Percentiles rank a stretch among this genome's conserved stretches.
Conservation (phyloP, 2,329 filamentous ascomycete species). For the Fusarium mundagurra region DNA sequence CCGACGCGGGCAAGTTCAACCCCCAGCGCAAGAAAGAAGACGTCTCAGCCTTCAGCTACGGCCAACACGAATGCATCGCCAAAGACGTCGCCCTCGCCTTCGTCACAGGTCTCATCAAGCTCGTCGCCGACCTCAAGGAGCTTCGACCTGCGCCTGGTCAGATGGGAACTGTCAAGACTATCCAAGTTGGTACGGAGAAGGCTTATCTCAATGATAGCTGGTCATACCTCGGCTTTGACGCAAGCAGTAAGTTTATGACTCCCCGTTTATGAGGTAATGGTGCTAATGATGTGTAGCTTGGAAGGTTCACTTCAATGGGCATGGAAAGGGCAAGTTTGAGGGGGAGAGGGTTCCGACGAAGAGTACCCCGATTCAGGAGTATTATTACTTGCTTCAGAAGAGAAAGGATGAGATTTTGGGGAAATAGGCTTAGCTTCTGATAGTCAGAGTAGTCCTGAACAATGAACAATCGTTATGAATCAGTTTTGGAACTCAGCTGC, state of each 20-base stretch:
- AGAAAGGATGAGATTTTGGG: slow-evolving; percentile 42
- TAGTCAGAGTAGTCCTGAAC: not conserved
- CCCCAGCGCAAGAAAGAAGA: slow-evolving; percentile 52
- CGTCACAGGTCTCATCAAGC: slow-evolving; percentile 54
- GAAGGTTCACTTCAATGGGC: slow-evolving; percentile 53
- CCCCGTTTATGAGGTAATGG: accelerated
- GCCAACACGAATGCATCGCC: slow-evolving; percentile 58
- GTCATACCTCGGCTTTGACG: slow-evolving; percentile 56
- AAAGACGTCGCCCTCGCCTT: slow-evolving; percentile 54
- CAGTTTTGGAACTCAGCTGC: not conserved
- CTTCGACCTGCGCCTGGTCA: slow-evolving; percentile 57
- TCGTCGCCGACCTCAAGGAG: slow-evolving; percentile 54
- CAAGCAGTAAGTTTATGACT: slow-evolving; percentile 53
- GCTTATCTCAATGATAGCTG: slow-evolving; percentile 60
- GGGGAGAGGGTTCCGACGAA: slow-evolving; percentile 44
- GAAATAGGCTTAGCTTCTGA: not conserved
- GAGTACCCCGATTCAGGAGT: slow-evolving; percentile 43
- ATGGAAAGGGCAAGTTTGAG: slow-evolving; percentile 48
- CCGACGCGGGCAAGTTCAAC: slow-evolving; percentile 53
- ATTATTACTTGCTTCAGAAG: slow-evolving; percentile 49
- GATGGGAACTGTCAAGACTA: slow-evolving; percentile 58
- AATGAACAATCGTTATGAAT: not conserved
- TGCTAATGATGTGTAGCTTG: slow-evolving; percentile 43
- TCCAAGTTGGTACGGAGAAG: slow-evolving; percentile 52
- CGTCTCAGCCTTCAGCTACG: slow-evolving; percentile 57